Evolutionary conservation across 768 basidiomycete species (phyloP).

Genomic region (Mycena metata): DNA sequence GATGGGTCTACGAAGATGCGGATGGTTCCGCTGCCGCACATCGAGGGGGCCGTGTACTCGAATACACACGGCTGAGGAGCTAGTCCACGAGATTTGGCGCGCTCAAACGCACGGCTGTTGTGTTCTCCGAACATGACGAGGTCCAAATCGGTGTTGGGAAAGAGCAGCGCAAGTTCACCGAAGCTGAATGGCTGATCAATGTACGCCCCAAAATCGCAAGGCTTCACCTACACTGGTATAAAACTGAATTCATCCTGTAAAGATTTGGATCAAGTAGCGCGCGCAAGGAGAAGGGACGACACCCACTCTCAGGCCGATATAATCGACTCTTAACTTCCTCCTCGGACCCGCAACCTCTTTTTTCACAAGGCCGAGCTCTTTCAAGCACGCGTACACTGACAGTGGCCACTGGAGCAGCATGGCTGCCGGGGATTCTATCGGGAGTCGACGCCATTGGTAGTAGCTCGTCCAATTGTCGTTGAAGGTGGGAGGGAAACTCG

Average conservation of each 20-base stretch:
- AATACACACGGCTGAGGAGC: conserved; percentile 46
- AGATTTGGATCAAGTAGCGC: conserved; percentile 50
- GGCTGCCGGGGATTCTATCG: conserved; percentile 57
- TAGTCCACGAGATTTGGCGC: conserved; percentile 48
- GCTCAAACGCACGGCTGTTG: conserved; percentile 42
- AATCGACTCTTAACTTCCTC: conserved; percentile 25
- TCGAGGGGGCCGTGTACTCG: conserved; percentile 53
- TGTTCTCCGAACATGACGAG: conserved; percentile 56
- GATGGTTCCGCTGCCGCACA: conserved; percentile 54
- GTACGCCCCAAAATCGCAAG: not conserved
- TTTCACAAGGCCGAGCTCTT: conserved; percentile 48
- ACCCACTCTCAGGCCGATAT: conserved; percentile 24
- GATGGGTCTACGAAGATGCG: conserved; percentile 49
- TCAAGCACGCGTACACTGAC: conserved; percentile 54
- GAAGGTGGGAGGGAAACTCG: conserved; percentile 42
- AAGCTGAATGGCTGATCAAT: conserved; percentile 47
- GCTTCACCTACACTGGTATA: conserved; percentile 54
- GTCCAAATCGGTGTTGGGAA: conserved; percentile 60
- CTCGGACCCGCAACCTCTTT: conserved; percentile 1
- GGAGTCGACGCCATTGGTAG: conserved; percentile 60
- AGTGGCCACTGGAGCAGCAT: conserved; percentile 61
- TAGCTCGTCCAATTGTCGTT: conserved; percentile 58
- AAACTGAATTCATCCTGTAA: conserved; percentile 56
- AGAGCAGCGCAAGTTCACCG: conserved; percentile 59
- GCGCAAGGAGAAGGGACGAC: conserved; percentile 38